Percentiles rank a stretch among this genome's conserved stretches.
These are phyloP conservation scores for Fusarium citri DNA, from an alignment of 2,329 filamentous ascomycete species.

Conservation along the genomic window DNA sequence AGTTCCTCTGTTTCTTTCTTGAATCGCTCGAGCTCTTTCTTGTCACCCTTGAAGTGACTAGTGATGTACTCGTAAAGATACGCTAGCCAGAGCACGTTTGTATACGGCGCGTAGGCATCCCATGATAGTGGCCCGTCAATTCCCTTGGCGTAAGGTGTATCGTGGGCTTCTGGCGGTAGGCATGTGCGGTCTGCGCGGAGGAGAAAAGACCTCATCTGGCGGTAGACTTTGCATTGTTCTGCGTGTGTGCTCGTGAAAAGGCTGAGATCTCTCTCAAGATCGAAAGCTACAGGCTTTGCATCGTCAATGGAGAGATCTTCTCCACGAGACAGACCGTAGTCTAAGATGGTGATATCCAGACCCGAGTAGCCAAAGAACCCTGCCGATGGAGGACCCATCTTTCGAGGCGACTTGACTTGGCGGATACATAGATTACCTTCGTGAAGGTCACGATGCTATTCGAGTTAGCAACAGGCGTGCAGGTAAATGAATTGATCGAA, in stretches of 20 bases:
- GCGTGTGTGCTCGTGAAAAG: slow-evolving; percentile 71
- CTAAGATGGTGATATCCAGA: slow-evolving; percentile 72
- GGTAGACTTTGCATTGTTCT: slow-evolving; percentile 70
- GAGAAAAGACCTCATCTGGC: slow-evolving; percentile 70
- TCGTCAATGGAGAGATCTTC: slow-evolving; percentile 55
- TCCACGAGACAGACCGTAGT: slow-evolving; percentile 73
- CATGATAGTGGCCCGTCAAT: slow-evolving; percentile 64
- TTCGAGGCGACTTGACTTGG: slow-evolving; percentile 52
- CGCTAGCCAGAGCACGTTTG: slow-evolving; percentile 73
- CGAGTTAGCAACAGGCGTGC: slow-evolving; percentile 14
- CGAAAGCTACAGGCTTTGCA: slow-evolving; percentile 61
- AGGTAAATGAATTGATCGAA: background rate
- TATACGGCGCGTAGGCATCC: slow-evolving; percentile 68
- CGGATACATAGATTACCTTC: slow-evolving; percentile 73
- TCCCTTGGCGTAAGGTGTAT: slow-evolving; percentile 59
- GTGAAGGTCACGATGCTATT: slow-evolving; percentile 72
- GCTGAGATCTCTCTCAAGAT: slow-evolving; percentile 69
- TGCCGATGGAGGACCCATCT: slow-evolving; percentile 46
- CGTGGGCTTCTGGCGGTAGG: slow-evolving; percentile 61
- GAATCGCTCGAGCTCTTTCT: slow-evolving; percentile 60
- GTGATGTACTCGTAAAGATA: slow-evolving; percentile 69
- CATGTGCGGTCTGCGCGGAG: slow-evolving; percentile 63
- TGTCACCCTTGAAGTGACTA: slow-evolving; percentile 60
- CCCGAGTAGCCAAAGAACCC: slow-evolving; percentile 69
- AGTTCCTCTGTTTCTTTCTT: slow-evolving; percentile 63